Base-by-base conservation (phyloP, 1,284 basidiomycete species). In the Vanrija sp. region DNA sequence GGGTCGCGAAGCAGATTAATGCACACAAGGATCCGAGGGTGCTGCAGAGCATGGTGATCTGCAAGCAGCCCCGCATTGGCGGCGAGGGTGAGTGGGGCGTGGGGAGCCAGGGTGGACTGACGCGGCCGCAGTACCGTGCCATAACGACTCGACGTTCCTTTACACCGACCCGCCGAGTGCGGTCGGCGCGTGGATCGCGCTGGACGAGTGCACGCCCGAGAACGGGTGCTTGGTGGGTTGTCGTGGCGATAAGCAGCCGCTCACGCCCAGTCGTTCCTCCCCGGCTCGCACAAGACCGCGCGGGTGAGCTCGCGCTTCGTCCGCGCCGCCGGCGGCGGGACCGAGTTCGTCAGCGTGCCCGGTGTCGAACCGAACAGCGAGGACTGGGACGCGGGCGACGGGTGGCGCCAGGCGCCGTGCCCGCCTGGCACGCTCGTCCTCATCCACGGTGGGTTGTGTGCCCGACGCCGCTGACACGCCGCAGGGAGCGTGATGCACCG, bases 31-130 rank as follows among this genome's bases (percentile, higher is more conserved):
- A 91, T 73, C 93, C 93, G 12, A 83, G 67, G 85, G 91, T 92
- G 5, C 78, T 98, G 51, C 95, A 98, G 74, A 90, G 87, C 16
- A 98, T 98, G 95, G 82, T 97, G 21, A 94, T 95, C 54, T 89
- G 86, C 67, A 94, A 95, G 73, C 90, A 93, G 69, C 85, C 88
- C 2, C 80, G 85, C 52, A 92, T 95, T 28, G 93, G 93, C 3
- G 91, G 90, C 2, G 85, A 88, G 81, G 90, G 90, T 90, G 58
- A 63, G 73, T 65, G n/a, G n/a, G n/a, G 16, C 42, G 2, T 9
- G 26, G 8, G 21, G 28, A 21, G 10, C 8, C 29, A 21, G n/a
- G 19, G n/a, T n/a, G n/a, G n/a, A n/a, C 12, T 12, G 14, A 15
- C 12, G 38, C 49, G 44, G 15, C 34, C n/a, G n/a, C 63, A 91